Base-by-base conservation (phyloP, 306 rosid species). In the barrel medic (Medicago truncatula) region DNA sequence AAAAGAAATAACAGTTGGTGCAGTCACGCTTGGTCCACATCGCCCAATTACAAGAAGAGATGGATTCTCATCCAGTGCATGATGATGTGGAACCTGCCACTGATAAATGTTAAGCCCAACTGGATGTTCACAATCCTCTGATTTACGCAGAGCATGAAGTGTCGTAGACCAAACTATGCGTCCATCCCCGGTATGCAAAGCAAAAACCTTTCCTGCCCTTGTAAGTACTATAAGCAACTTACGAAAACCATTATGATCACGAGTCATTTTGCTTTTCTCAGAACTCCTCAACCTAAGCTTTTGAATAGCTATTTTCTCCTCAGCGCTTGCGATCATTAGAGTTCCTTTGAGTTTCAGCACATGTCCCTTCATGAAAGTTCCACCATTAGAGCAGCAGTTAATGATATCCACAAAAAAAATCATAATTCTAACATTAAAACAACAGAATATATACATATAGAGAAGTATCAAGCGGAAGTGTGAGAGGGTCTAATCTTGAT, bases 41-140 rank as follows among this genome's bases (percentile, higher is more conserved):
- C 75, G 90, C 59, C 98, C 99, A 76, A 84, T 89, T 59, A 96
- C 72, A 56, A 96, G 92, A 67, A 90, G 76, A 73, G 97, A 90
- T 69, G 99, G 99, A 85, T 96, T 90, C 77, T 89, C 93, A 77
- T 96, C 97, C 91, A 95, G 16, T 41, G 97, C 99, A 77, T 88
- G 96, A 83, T 96, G 98, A 83, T 96, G 99, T 4, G 98, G 99
- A 73, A 89, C 86, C 87, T 89, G 99, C 99, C 99, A 96, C 89
- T 96, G 97, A 88, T 92, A 96, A 75, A 96, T 68, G 70, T 74
- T 91, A 78, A 90, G 89, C 81, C 96, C 93, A 57, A 76, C 84
- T 8, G 99, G 96, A 79, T 72, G 67, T 60, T 79, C 77, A 47
- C 99, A 96, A 66, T 53, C 83, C 54, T 84, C 90, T 80, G 97